phyloP scores from a whole-genome alignment of 164 flowering plant species.

The Dillenia suffruticosa region DNA sequence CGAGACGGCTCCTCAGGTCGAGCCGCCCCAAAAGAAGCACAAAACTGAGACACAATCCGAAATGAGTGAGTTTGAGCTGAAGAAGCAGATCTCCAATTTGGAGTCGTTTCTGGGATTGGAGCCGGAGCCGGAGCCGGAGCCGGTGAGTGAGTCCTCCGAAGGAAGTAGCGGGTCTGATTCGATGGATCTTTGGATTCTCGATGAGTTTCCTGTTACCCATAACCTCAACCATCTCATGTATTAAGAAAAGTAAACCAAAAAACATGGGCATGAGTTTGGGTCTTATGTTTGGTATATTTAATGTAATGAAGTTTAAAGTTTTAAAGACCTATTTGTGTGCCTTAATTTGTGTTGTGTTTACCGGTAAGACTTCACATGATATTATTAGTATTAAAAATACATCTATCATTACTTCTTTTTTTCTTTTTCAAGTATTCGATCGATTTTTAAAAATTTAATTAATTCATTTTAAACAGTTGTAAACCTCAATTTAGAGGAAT shows the following conservation, averaged over 20 bases:
- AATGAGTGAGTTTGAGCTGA: slow-evolving; percentile 21
- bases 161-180: slow-evolving; percentile 4
- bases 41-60: slow-evolving; percentile 3
- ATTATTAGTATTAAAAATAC: too few species aligned
- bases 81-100: slow-evolving; percentile 41
- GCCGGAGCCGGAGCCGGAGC: slow-evolving; percentile 23
- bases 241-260: neutral
- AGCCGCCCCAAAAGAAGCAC: neutral
- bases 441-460: too few species aligned
- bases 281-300: too few species aligned
- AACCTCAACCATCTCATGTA: slow-evolving; percentile 3
- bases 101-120: slow-evolving; percentile 53
- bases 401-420: too few species aligned
- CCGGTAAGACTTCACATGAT: too few species aligned
- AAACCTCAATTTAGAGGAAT: too few species aligned
- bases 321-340: too few species aligned
- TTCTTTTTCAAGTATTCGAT: too few species aligned
- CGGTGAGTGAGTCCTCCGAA: neutral
- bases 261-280: too few species aligned
- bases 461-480: too few species aligned
- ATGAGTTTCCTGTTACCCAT: slow-evolving; percentile 14
- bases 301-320: too few species aligned
- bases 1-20: slow-evolving; percentile 1
- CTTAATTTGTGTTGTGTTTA: too few species aligned
- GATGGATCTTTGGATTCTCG: slow-evolving; percentile 28